phyloP scores from a whole-genome alignment of 306 rosid genomes.

The Crotalaria pallida region DNA sequence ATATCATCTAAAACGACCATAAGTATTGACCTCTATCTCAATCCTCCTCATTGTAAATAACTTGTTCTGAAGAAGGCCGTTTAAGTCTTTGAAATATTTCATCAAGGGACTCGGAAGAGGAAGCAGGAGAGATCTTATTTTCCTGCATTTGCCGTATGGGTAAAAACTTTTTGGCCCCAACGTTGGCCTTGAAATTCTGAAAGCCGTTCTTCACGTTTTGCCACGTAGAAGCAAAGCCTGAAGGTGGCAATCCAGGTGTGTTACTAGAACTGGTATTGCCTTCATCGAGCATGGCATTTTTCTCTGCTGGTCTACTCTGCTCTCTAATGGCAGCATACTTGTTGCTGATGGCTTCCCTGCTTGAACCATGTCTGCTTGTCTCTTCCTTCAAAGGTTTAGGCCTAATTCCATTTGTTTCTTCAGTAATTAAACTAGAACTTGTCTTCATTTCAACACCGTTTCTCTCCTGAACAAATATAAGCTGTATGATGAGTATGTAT shows the following conservation, averaged over 20 bases:
- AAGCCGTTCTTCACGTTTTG: slow-evolving; percentile 76
- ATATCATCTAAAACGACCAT: slow-evolving; percentile 32
- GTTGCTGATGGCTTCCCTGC: slow-evolving; percentile 74
- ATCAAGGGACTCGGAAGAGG: slow-evolving; percentile 72
- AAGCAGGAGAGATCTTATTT: slow-evolving; percentile 35
- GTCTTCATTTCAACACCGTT: slow-evolving; percentile 53
- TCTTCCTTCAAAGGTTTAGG: slow-evolving; percentile 43
- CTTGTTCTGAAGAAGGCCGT: slow-evolving; percentile 45
- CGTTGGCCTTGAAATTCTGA: slow-evolving; percentile 68
- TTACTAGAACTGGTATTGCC: slow-evolving; percentile 32
- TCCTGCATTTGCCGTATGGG: slow-evolving; percentile 67
- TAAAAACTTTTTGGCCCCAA: slow-evolving; percentile 60
- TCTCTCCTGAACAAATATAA: slow-evolving; percentile 44
- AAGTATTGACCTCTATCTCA: slow-evolving; percentile 21
- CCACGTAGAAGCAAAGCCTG: slow-evolving; percentile 74
- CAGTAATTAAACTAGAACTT: slow-evolving; percentile 34
- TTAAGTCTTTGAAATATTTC: slow-evolving; percentile 74
- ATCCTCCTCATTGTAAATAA: slow-evolving; percentile 38
- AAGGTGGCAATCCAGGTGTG: slow-evolving; percentile 30
- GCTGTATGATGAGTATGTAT: background rate
- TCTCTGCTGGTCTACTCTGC: slow-evolving; percentile 56
- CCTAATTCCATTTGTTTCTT: slow-evolving; percentile 30
- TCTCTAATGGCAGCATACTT: slow-evolving; percentile 79
- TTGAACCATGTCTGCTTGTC: slow-evolving; percentile 52
- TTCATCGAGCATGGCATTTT: slow-evolving; percentile 40